Evolutionary conservation across 768 basidiomycete species (phyloP).

Genomic region (Butyriboletus loyo): DNA sequence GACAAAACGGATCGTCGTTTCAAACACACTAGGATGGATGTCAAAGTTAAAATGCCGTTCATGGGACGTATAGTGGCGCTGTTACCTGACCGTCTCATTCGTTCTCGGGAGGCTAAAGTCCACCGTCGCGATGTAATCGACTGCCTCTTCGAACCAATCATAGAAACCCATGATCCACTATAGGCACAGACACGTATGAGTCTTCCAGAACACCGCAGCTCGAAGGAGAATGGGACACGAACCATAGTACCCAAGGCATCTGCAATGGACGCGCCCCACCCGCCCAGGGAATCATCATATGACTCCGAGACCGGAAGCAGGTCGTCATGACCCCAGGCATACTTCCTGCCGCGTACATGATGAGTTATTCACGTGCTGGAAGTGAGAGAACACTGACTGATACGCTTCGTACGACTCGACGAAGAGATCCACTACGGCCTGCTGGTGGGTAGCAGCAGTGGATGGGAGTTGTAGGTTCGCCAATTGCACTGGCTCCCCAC

Average conservation of each 20-base stretch:
- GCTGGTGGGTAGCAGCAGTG: constrained; percentile 34
- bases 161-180: constrained; percentile 60
- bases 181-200: background rate
- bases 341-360: constrained; percentile 35
- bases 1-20: constrained; percentile 73
- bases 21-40: constrained; percentile 45
- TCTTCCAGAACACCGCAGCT: background rate
- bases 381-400: constrained; percentile 33
- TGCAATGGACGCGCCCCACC: constrained; percentile 60
- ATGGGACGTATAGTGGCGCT: background rate
- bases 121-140: constrained; percentile 49
- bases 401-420: constrained; percentile 53
- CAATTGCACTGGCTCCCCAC: constrained; percentile 40
- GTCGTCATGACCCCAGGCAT: constrained; percentile 62
- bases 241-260: constrained; percentile 66
- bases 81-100: constrained; percentile 42
- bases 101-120: constrained; percentile 51
- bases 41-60: background rate
- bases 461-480: constrained; percentile 42
- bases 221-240: constrained; percentile 5
- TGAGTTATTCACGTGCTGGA: constrained; percentile 11
- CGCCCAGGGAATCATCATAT: constrained; percentile 35
- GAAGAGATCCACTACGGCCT: constrained; percentile 50
- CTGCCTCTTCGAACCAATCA: constrained; percentile 54
- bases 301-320: constrained; percentile 46